A percentile compares a stretch with the other conserved stretches of the same genome.
These are phyloP conservation scores for Colletotrichum truncatum DNA, from an alignment of 2,329 filamentous ascomycete species.

Conservation along the genomic window DNA sequence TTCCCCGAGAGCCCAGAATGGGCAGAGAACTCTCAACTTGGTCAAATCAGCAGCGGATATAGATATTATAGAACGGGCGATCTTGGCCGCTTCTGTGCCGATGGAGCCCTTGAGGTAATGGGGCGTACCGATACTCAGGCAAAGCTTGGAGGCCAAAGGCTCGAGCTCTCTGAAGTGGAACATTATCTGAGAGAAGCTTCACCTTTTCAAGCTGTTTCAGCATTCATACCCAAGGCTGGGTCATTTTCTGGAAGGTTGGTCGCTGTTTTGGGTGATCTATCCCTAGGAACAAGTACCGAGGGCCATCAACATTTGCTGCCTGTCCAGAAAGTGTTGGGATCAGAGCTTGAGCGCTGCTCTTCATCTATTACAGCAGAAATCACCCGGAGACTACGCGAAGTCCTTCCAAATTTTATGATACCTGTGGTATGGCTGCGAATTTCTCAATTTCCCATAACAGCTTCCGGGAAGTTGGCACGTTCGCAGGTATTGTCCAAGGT, in stretches of 20 bases:
- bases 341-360: too few species aligned
- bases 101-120: not conserved
- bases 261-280: not conserved
- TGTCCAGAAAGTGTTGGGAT: not conserved
- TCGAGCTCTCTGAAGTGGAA: slow-evolving; percentile 46
- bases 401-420: not conserved
- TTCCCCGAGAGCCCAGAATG: too few species aligned
- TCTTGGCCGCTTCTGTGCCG: not conserved
- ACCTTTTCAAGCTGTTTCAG: not conserved
- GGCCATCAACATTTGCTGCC: not conserved
- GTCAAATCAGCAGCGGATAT: not conserved
- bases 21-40: too few species aligned
- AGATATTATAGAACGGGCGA: slow-evolving; percentile 12
- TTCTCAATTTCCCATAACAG: not conserved
- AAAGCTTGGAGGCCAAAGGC: slow-evolving; percentile 61
- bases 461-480: not conserved
- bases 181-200: not conserved
- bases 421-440: not conserved
- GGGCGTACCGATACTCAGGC: slow-evolving; percentile 62
- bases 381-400: not conserved
- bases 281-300: too few species aligned
- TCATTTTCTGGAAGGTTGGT: not conserved
- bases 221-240: not conserved
- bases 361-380: not conserved
- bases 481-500: not conserved